Conservation (phyloP, 805 yeast genomes). For the Candida schatavii region DNA sequence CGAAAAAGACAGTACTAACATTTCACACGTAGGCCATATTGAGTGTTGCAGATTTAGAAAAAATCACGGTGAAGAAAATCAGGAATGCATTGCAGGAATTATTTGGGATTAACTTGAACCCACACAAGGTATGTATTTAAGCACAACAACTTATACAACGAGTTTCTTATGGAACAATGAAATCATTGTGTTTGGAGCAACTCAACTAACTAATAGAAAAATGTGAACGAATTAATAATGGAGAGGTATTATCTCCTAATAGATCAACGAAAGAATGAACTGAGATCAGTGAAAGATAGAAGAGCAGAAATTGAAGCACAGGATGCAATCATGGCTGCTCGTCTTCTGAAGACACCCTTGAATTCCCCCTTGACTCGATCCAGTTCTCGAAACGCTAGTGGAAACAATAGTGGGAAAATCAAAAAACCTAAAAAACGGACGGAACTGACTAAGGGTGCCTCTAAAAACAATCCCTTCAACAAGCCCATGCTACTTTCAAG, state of each 20-base stretch:
- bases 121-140: constrained; percentile 37
- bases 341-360: constrained; percentile 37
- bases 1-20: too few species aligned
- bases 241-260: constrained; percentile 51
- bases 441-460: constrained; percentile 20
- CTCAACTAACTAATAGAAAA: constrained; percentile 37
- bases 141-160: background rate
- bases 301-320: constrained; percentile 39
- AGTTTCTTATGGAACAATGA: background rate
- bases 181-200: too few species aligned
- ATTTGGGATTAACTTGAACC: constrained; percentile 52
- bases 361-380: constrained; percentile 21
- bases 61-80: constrained; percentile 67
- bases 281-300: constrained; percentile 15
- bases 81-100: constrained; percentile 71
- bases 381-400: constrained; percentile 14
- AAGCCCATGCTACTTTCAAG: constrained; percentile 49
- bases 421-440: constrained; percentile 8
- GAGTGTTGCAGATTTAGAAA: constrained; percentile 64
- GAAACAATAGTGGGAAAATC: constrained; percentile 7
- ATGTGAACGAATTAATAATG: constrained; percentile 58
- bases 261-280: constrained; percentile 36
- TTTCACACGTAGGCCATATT: constrained; percentile 73
- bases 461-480: constrained; percentile 32
- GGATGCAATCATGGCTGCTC: constrained; percentile 53